Base-by-base conservation (phyloP, 257 asterid species). In the Solanum pennellii region DNA sequence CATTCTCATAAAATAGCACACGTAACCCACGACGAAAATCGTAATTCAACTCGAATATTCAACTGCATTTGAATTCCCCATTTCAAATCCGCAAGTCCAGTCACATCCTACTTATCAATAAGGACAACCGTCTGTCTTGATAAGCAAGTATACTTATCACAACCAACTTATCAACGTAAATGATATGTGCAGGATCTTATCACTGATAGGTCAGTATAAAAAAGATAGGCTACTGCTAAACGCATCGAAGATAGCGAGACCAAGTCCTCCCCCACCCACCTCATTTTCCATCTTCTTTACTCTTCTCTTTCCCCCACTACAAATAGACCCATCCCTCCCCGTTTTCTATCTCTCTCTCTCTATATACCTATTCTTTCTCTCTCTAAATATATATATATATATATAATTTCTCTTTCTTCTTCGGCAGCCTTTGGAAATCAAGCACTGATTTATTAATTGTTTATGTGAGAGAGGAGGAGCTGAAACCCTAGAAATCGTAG, bases 161-260 rank as follows among this genome's bases (percentile, higher is more conserved):
- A 0, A 27, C 86, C 72, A 66, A 23, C 90, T 8, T 80, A 1
- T 0, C 0, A 0, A 0, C 1, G 21, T 0, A 0, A 0, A 2
- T n/a, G 29, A 94, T 91, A 91, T 12, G 89, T 0, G 0, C 0
- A 0, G 0, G 0, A 0, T 0, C 88, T 44, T 92, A 94, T 95
- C 74, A 88, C 65, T 85, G 96, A 95, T 96, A 94, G 87, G 94
- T 90, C 91, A 90, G 94, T 89, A 86, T 91, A 82, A 91, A 86
- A 89, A 91, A 91, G 98, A 93, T 88, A 91, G 93, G 90, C 94
- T 86, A 90, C 95, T 93, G 98, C 95, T 94, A 93, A 95, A 94
- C 93, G 97, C 99, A 94, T 95, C 95, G 96, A 93, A 92, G 98
- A 94, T 94, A 93, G 97, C 95, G 96, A 94, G 99, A 93, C 99